Evolutionary conservation across 805 yeast species (phyloP), one percentile per base, ranked within the genome.

Genomic region (Priceomyces carsonii): DNA sequence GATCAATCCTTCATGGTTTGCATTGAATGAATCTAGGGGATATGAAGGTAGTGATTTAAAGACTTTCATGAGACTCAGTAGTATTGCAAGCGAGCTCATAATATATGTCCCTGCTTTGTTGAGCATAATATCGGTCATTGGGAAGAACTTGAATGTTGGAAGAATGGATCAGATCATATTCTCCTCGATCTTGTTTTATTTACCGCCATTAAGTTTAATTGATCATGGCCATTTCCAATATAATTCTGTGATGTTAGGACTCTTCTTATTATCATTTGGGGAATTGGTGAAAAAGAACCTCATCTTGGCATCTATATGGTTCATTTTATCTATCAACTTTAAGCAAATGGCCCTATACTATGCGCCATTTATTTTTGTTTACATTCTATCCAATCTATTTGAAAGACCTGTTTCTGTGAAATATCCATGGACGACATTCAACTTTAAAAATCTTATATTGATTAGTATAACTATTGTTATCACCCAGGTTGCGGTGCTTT

Each of bases 141-240:
- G 95, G 1, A 78, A 76, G 48, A 66, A 71, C 34, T 56, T 57
- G 43, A 74, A 57, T 60, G 64, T 67, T 40, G 73, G 82, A 3
- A 73, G 91, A 25, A 77, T 86, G 51, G 87, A 85, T 50, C 95
- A 86, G 55, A 79, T 85, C 9, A 73, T 84, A 18, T 80, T 85
- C 10, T 78, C 88, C 0, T 82, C 88, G 2, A 79, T 89, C 12
- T 79, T 93, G n/a, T 57, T 93, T 21, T 79, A 82, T 55, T 95
- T 87, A 57, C 97, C 99, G 0, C 72, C 85, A 2, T 67, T 91
- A 40, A 73, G 85, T 28, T 69, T 93, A 38, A 80, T 93, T 30
- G 99, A 93, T 56, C 97, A 93, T 60, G 99, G 99, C 5, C 99
- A 93, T 62, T 93, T 93, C 64, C 99, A 95, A 63, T 91, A 80